Evolutionary conservation across 2,329 filamentous ascomycete species (phyloP).

Genomic region (Microsporum audouinii): DNA sequence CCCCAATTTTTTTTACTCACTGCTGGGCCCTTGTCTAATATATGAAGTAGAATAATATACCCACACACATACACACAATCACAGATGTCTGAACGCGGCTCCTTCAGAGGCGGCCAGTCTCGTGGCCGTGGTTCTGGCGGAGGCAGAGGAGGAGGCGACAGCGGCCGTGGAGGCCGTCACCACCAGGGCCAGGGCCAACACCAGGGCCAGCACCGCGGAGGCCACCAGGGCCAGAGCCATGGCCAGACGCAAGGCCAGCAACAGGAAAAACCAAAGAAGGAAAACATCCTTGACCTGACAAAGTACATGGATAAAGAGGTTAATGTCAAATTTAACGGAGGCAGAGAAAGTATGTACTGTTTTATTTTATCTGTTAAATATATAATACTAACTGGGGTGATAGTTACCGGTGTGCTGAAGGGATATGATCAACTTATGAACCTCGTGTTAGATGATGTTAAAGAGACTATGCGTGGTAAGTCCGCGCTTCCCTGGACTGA

Average conservation of each 20-base stretch:
- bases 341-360: constrained; percentile 60
- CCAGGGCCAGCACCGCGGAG: constrained; percentile 38
- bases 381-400: neutral
- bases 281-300: constrained; percentile 88
- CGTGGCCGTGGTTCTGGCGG: constrained; percentile 26
- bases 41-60: neutral
- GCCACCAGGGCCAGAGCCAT: constrained; percentile 13
- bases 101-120: constrained; percentile 47
- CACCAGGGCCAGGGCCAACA: constrained; percentile 33
- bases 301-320: constrained; percentile 98
- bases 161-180: constrained; percentile 28
- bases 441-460: constrained; percentile 84
- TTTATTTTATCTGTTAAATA: neutral
- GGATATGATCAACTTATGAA: constrained; percentile 98
- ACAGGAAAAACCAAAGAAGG: constrained; percentile 81
- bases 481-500: constrained; percentile 1
- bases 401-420: constrained; percentile 80
- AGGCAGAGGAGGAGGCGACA: constrained; percentile 32
- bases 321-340: constrained; percentile 91
- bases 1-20: neutral
- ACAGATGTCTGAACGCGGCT: constrained; percentile 34
- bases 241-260: constrained; percentile 35
- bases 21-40: neutral
- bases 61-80: neutral
- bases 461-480: constrained; percentile 77